These are phyloP conservation scores for Triticum aestivum DNA, from an alignment of 176 grass and related monocot species.

Conservation along the genomic window IWGSC_CS_RefSeq_v2.1 NC_057814.1:379673389-379673888, in stretches of 20 bases:
- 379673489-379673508: neutral
- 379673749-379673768: neutral
- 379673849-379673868: too few relatives aligned
- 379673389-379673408: neutral
- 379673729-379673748: neutral
- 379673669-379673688: neutral
- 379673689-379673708: neutral
- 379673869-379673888: too few relatives aligned
- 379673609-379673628: neutral
- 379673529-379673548: slow-evolving; percentile 15
- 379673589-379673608: neutral
- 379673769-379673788: neutral
- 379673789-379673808: neutral
- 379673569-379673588: neutral
- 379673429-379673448: neutral
- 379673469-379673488: neutral
- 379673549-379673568: slow-evolving; percentile 7
- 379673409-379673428: neutral
- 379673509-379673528: neutral
- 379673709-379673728: neutral
- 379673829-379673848: neutral
- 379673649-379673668: neutral
- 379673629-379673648: neutral
- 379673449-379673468: neutral
- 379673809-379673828: neutral